These are phyloP conservation scores for Anisodus acutangulus DNA, from an alignment of 257 asterid genomes.

Conservation along the genomic window DNA sequence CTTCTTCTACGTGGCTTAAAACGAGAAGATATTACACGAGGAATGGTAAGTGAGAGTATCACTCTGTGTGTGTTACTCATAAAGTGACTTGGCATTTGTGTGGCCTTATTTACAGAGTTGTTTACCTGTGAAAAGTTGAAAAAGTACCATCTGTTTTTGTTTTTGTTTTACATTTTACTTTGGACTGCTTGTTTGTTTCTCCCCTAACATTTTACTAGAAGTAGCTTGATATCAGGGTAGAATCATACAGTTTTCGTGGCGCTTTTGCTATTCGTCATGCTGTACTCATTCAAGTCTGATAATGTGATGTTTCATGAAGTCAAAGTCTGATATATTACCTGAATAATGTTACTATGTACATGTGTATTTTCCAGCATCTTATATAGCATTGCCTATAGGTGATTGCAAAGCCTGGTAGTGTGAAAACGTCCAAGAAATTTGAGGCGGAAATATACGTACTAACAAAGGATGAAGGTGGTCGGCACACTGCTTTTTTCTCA, in stretches of 20 bases:
- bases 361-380: conserved; percentile 15
- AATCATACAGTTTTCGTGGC: not conserved
- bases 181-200: not conserved
- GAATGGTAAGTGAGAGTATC: conserved; percentile 69
- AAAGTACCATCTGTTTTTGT: not conserved
- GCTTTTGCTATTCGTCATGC: not conserved
- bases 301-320: not conserved
- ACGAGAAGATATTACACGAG: conserved; percentile 87
- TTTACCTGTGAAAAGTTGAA: not conserved
- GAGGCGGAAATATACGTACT: conserved; percentile 98
- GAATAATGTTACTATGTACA: not conserved
- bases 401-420: conserved; percentile 83
- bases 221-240: not conserved
- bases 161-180: not conserved
- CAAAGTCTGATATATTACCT: not conserved
- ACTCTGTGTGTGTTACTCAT: not conserved
- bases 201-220: not conserved
- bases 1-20: conserved; percentile 95
- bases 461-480: conserved; percentile 99
- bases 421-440: conserved; percentile 85
- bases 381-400: conserved; percentile 52
- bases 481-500: conserved; percentile 97
- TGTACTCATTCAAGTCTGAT: conserved; percentile 11
- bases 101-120: not conserved
- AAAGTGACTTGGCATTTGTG: not conserved